phyloP scores from a whole-genome alignment of 176 grass and related monocot genomes.

The Oryza rufipogon region DNA sequence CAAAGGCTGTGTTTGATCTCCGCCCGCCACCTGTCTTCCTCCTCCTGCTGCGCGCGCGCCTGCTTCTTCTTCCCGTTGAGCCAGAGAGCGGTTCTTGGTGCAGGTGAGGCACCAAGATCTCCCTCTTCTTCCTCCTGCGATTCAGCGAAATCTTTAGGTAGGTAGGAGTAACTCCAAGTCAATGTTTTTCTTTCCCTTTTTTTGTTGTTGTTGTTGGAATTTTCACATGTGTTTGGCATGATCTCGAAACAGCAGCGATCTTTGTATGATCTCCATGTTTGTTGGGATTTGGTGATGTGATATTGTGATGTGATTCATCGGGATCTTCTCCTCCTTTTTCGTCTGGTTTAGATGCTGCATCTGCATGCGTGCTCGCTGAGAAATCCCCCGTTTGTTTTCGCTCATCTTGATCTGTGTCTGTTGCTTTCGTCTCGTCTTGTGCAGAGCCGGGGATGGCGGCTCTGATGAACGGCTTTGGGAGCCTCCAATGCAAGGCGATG shows the following conservation, averaged over 20 bases:
- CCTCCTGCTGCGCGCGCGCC: too few relatives aligned
- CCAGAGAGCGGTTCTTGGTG: neutral
- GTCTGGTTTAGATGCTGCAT: neutral
- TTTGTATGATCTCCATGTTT: neutral
- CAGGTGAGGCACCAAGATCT: neutral
- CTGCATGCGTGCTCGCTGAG: neutral
- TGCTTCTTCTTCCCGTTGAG: conserved; percentile 22
- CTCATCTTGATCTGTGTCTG: neutral
- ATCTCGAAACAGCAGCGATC: neutral
- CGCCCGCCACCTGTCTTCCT: neutral
- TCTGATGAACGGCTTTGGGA: conserved; percentile 54
- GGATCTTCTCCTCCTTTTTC: neutral
- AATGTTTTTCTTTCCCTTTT: neutral
- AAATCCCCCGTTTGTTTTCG: neutral
- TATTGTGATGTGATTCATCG: neutral
- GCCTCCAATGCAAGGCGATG: conserved; percentile 43
- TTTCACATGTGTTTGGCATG: neutral
- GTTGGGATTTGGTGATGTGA: neutral
- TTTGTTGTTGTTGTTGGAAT: neutral
- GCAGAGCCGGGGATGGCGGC: conserved; percentile 51
- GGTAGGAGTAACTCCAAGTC: neutral
- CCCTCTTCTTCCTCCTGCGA: neutral
- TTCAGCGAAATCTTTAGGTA: neutral
- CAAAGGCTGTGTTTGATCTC: conserved; percentile 32
- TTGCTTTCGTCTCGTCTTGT: neutral